phyloP scores from a whole-genome alignment of 2,329 filamentous ascomycete genomes.

The Aspergillus sp. region DNA sequence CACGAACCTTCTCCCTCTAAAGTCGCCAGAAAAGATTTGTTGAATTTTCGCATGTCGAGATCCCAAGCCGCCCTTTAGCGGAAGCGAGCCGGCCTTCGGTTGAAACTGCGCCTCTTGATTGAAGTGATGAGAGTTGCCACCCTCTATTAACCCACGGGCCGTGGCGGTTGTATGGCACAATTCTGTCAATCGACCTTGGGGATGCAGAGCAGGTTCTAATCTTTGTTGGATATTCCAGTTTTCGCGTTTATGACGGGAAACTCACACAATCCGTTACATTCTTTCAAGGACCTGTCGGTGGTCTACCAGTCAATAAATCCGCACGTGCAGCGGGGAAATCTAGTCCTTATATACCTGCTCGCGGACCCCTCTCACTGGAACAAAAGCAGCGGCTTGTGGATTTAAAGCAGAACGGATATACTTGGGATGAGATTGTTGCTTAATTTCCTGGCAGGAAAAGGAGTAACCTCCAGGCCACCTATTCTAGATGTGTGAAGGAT shows the following conservation, averaged over 20 bases:
- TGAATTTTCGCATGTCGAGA: neutral
- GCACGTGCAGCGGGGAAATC: neutral
- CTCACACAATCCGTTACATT: neutral
- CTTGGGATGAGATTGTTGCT: neutral
- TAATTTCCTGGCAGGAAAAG: neutral
- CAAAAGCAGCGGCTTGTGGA: neutral
- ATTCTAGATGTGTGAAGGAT: neutral
- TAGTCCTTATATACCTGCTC: neutral
- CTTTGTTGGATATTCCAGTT: neutral
- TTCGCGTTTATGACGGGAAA: neutral
- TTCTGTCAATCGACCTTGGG: neutral
- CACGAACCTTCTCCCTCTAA: neutral
- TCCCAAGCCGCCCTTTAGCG: neutral
- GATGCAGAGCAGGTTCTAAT: neutral
- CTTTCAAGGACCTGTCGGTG: neutral
- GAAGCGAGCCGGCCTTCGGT: neutral
- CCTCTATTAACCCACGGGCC: neutral
- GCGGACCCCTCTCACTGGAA: neutral
- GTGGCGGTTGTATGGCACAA: neutral
- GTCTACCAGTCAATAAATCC: neutral
- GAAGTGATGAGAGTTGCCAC: neutral
- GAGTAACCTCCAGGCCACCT: neutral
- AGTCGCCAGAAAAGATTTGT: neutral
- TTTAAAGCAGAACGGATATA: neutral
- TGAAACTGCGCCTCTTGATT: neutral